Evolutionary conservation across 1,284 basidiomycete species (phyloP).

Genomic region (Peniophora sp.): DNA sequence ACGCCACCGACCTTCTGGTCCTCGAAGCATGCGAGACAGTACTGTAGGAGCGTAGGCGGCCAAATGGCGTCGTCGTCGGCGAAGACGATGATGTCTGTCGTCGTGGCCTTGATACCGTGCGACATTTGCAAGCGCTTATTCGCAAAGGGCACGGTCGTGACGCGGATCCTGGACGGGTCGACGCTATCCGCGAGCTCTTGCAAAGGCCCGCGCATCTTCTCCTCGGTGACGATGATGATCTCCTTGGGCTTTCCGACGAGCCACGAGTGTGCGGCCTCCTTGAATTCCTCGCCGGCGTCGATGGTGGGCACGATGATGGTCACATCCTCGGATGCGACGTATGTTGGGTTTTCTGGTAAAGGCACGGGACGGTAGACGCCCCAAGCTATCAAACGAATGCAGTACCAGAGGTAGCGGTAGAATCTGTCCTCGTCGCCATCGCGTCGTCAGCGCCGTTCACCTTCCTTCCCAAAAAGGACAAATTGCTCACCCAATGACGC

Average conservation of each 20-base stretch:
- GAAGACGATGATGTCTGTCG: slow-evolving; percentile 92
- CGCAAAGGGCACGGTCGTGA: slow-evolving; percentile 85
- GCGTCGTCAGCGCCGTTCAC: no score
- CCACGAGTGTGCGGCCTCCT: slow-evolving; percentile 87
- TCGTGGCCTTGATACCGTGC: slow-evolving; percentile 83
- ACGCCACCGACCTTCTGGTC: slow-evolving; percentile 90
- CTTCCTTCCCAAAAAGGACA: no score
- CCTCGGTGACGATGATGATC: slow-evolving; percentile 90
- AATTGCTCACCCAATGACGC: slow-evolving; percentile 83
- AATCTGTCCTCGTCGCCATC: slow-evolving; percentile 35
- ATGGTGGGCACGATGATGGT: slow-evolving; percentile 94
- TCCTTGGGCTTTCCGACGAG: slow-evolving; percentile 86
- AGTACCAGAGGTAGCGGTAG: slow-evolving; percentile 87
- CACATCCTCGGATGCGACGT: slow-evolving; percentile 83
- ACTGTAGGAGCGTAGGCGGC: slow-evolving; percentile 82
- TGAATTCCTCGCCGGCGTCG: slow-evolving; percentile 91
- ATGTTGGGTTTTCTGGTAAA: slow-evolving; percentile 82
- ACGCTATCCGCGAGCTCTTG: slow-evolving; percentile 83
- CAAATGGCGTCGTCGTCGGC: slow-evolving; percentile 94
- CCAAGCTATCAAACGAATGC: slow-evolving; percentile 73
- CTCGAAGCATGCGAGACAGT: slow-evolving; percentile 85
- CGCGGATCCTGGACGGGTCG: slow-evolving; percentile 76
- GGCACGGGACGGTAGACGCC: slow-evolving; percentile 79
- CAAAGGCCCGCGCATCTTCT: slow-evolving; percentile 80
- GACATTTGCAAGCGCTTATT: slow-evolving; percentile 92